Evolutionary conservation across 139 green algal species (phyloP).

Genomic region (Chlamydomonas incerta): DNA sequence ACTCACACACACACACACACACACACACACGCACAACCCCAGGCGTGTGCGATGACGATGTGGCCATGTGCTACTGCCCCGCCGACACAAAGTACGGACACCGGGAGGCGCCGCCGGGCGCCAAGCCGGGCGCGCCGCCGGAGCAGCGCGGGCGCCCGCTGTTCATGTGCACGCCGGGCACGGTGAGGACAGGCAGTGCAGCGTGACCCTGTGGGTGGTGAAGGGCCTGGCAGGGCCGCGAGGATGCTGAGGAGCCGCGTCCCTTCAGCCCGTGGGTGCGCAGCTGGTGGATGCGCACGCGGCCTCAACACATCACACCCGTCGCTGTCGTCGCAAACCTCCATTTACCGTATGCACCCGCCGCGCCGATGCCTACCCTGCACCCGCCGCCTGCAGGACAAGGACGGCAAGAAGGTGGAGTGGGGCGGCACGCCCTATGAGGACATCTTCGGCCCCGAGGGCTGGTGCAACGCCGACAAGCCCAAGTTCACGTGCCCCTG

Average conservation of each 20-base stretch:
- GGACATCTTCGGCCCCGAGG: conserved; percentile 57
- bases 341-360: background rate
- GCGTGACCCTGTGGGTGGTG: too few relatives aligned
- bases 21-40: too few relatives aligned
- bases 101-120: conserved; percentile 10
- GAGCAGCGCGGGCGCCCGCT: conserved; percentile 31
- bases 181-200: too few relatives aligned
- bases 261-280: too few relatives aligned
- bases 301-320: too few relatives aligned
- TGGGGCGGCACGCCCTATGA: conserved; percentile 42
- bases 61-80: conserved; percentile 61
- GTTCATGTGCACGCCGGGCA: conserved; percentile 40
- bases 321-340: too few relatives aligned
- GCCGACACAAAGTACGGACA: conserved; percentile 53
- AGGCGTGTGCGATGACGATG: conserved; percentile 64
- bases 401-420: conserved; percentile 28
- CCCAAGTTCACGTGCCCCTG: conserved; percentile 29
- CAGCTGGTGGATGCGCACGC: too few relatives aligned
- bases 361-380: background rate
- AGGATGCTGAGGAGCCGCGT: too few relatives aligned
- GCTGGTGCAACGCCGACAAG: conserved; percentile 65
- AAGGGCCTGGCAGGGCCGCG: too few relatives aligned
- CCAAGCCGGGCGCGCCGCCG: conserved; percentile 22
- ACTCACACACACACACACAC: too few relatives aligned
- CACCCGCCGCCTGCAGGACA: background rate